Evolutionary conservation across 768 basidiomycete species (phyloP), one percentile per base, ranked within the genome.

Genomic region (Gelatoporia subvermispora): DNA sequence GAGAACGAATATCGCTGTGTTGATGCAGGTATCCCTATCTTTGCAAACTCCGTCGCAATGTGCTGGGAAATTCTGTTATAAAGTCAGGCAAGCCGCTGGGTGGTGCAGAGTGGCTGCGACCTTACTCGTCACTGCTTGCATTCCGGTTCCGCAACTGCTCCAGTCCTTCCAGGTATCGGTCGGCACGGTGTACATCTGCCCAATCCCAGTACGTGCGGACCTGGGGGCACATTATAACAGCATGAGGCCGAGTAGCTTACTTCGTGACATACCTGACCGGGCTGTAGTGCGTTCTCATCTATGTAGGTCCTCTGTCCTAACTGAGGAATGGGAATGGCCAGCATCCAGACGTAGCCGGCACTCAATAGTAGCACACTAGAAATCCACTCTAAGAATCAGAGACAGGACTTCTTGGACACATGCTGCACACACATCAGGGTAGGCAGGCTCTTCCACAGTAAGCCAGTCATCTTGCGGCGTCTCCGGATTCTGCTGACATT

Each of bases 261-360:
- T 8, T 10, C 58, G 16, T 4, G 35, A 60, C 64, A 42, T 57
- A 94, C 94, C 72, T 95, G 93, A 4, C 79, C 85, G 9, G 96
- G 94, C 60, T 94, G 91, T 17, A 99, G 68, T 1, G 96, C 95
- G 64, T 98, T 96, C 70, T 99, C 96, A 64, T 95, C 93, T 43
- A 95, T 86, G 62, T 92, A 95, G 8, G 83, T 88, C 8, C 70
- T 65, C 53, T 81, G 75, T 16, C 81, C 83, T 4, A 94, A 72
- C 1, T 68, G 68, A 4, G 81, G 71, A 11, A 76, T 73, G 3
- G 94, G 94, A 45, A 96, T 72, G 4, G 78, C 68, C n/a, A 85
- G 54, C 67, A 96, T 77, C 92, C 93, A 98, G n/a, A 79, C 42
- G 64, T 90, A 82, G 11, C 93, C 93, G 4, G 70, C 68, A 21